These are phyloP conservation scores for Dictyostelium purpureum DNA, from an alignment of 78 protist genomes.

Conservation along the genomic window DNA sequence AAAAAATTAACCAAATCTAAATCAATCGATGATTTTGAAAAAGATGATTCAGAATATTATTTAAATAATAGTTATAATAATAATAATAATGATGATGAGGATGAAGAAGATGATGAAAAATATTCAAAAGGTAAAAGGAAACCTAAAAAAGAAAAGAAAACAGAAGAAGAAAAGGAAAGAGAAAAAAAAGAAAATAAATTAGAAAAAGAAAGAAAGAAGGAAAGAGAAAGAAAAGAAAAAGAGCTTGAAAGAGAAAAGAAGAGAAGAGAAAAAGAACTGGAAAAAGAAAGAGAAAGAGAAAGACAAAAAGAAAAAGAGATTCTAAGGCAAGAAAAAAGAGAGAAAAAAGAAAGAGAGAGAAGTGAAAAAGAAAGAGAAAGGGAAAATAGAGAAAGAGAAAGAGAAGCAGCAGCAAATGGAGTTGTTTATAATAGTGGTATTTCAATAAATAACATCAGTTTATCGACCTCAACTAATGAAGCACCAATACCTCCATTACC, in stretches of 20 bases:
- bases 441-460: background rate
- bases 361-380: background rate
- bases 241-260: background rate
- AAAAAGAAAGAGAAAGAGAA: slow-evolving; percentile 1
- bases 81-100: too few species aligned
- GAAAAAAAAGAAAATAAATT: background rate
- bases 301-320: background rate
- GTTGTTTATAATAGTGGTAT: background rate
- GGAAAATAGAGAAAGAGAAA: background rate
- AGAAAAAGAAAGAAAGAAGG: background rate
- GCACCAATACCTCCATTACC: slow-evolving; percentile 3
- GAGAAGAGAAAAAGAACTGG: background rate
- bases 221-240: background rate
- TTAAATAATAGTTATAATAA: too few species aligned
- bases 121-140: background rate
- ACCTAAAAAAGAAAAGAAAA: background rate
- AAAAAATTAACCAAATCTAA: too few species aligned
- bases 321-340: background rate
- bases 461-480: background rate
- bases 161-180: background rate
- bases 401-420: background rate
- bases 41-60: too few species aligned
- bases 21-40: too few species aligned
- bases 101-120: background rate
- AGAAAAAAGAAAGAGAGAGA: background rate